Evolutionary conservation across 805 yeast genomes (phyloP), one percentile per base, ranked within the genome.

Genomic region (Ogataea pignaliae): DNA sequence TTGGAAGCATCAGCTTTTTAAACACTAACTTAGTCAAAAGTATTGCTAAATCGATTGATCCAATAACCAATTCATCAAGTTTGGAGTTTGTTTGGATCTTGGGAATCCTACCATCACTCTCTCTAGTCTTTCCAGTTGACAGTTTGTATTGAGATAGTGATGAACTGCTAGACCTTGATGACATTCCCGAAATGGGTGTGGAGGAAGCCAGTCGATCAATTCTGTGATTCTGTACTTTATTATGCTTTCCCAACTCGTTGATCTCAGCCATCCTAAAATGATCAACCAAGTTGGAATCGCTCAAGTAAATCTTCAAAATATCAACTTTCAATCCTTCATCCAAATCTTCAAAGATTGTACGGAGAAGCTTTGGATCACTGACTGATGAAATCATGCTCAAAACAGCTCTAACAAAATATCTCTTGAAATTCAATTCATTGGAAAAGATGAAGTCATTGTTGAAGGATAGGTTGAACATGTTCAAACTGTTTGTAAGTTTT

Each of bases 231-330:
- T 21, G 7, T 21, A 5, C 26, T 21, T 21, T 21, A 21, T 21
- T 21, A 21, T 21, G 26, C 26, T 21, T 18, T 34, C 12, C 38
- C 31, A 30, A 29, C 18, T 11, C 34, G 34, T 10, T 39, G 21
- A 15, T 13, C n/a, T 36, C 31, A 10, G 21, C n/a, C 7, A n/a
- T 34, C 37, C 39, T 46, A 41, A 55, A 48, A 17, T 40, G 45
- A 11, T 39, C 35, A 8, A 54, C 46, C 13, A 55, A 35, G 1
- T 26, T 30, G 10, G 51, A 46, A 42, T 60, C 61, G 6, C 40
- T 44, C 36, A 60, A 45, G 29, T 52, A 55, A 15, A 40, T 17
- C 17, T 45, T 36, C 42, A 60, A 18, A 2, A 57, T 45, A 4
- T 45, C 37, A 28, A 53, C 44, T 29, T 58, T 59, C 15, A 47